These are phyloP conservation scores for Arachnomyces sp. DNA, from an alignment of 2,329 filamentous ascomycete genomes.

Conservation along the genomic window DNA sequence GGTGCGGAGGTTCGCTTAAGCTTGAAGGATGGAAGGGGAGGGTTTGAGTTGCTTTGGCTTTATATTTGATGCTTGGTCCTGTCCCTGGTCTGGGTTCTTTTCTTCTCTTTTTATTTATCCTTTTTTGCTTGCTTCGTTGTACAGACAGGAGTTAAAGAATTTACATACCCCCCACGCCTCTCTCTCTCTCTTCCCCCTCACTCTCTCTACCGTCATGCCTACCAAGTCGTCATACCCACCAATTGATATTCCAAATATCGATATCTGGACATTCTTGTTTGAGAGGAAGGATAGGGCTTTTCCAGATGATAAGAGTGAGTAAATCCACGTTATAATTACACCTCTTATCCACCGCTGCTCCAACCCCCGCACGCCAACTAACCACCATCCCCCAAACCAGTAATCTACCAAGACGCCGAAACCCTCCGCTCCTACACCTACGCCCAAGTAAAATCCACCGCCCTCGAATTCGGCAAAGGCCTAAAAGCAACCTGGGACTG, in stretches of 20 bases:
- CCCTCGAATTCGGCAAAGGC: conserved; percentile 70
- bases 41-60: too few species aligned
- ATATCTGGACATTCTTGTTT: conserved; percentile 73
- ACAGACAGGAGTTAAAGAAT: too few species aligned
- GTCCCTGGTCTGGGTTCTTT: too few species aligned
- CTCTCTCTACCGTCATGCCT: conserved; percentile 50
- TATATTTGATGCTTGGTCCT: too few species aligned
- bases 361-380: neutral
- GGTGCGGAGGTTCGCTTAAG: too few species aligned
- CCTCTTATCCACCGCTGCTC: neutral
- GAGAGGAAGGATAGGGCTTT: conserved; percentile 57
- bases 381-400: conserved; percentile 35
- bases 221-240: conserved; percentile 56
- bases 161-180: too few species aligned
- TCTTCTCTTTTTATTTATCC: too few species aligned
- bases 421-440: conserved; percentile 64
- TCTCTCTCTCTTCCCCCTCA: too few species aligned
- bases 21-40: too few species aligned
- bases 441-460: conserved; percentile 54
- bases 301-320: conserved; percentile 63
- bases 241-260: conserved; percentile 62
- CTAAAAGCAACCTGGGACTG: conserved; percentile 67
- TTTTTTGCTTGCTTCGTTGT: too few species aligned
- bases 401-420: conserved; percentile 68
- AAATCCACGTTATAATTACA: conserved; percentile 1